phyloP scores from a whole-genome alignment of 2,329 filamentous ascomycete genomes.

The Chaetomiaceae sp. region DNA sequence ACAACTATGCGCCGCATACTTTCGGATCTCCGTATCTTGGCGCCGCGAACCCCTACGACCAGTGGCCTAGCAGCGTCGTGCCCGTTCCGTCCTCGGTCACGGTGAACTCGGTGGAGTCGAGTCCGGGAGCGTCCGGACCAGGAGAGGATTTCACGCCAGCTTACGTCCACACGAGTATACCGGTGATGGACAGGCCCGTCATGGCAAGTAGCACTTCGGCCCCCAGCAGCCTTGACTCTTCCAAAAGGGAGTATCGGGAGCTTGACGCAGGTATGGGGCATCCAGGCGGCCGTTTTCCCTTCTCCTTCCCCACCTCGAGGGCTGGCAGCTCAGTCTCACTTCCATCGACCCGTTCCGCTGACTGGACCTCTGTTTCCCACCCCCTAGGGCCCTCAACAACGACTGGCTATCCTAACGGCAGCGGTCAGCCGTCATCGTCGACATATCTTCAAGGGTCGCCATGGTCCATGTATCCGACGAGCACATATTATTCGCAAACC shows the following conservation, averaged over 20 bases:
- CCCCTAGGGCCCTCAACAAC: too few species aligned
- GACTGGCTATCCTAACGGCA: too few species aligned
- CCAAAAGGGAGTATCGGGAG: not conserved
- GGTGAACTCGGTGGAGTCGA: constrained; percentile 7
- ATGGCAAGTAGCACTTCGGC: constrained; percentile 3
- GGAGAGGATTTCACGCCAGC: constrained; percentile 8
- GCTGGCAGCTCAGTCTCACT: too few species aligned
- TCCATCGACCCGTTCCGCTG: too few species aligned
- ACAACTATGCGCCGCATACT: constrained; percentile 27
- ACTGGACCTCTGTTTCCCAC: too few species aligned
- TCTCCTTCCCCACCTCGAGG: too few species aligned
- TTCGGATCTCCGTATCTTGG: constrained; percentile 1
- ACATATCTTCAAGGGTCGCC: too few species aligned
- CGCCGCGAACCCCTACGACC: constrained; percentile 4
- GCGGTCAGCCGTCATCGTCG: too few species aligned
- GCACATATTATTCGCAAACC: too few species aligned
- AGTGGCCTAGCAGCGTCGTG: constrained; percentile 14
- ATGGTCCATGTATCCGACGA: too few species aligned
- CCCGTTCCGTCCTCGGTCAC: constrained; percentile 4
- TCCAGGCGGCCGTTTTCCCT: too few species aligned
- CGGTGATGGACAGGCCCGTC: not conserved
- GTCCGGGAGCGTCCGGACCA: constrained; percentile 1
- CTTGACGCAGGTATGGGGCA: constrained; percentile 3
- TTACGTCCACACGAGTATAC: constrained; percentile 5
- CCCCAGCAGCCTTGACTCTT: not conserved